These are phyloP conservation scores for Plasmopara muralis DNA, from an alignment of 352 stramenopile genomes.

Conservation along the genomic window DNA sequence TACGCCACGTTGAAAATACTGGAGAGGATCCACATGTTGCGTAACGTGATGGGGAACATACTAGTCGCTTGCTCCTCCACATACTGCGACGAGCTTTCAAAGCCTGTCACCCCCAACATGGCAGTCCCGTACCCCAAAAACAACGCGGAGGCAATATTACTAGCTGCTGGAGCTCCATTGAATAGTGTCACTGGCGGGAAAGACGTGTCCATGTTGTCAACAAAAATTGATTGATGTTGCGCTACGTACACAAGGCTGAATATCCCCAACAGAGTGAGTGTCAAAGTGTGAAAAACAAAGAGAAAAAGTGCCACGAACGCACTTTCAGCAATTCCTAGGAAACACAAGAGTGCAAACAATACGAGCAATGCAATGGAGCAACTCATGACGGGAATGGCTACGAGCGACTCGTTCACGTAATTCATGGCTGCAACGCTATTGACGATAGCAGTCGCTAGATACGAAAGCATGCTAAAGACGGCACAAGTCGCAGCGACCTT, in stretches of 20 bases:
- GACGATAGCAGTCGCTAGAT: conserved; percentile 80
- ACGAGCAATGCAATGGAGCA: conserved; percentile 49
- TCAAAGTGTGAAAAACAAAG: conserved; percentile 71
- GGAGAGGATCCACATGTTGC: conserved; percentile 79
- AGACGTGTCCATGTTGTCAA: conserved; percentile 56
- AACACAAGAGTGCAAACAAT: conserved; percentile 72
- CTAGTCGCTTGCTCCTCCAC: conserved; percentile 80
- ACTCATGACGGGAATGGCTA: conserved; percentile 42
- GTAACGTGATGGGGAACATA: conserved; percentile 66
- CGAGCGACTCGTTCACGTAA: conserved; percentile 69
- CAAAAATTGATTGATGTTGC: conserved; percentile 53
- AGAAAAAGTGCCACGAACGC: conserved; percentile 71
- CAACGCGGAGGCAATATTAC: conserved; percentile 38
- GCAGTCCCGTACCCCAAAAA: conserved; percentile 72
- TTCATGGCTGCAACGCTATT: conserved; percentile 62
- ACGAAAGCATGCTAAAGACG: conserved; percentile 83
- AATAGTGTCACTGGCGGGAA: conserved; percentile 55
- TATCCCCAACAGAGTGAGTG: conserved; percentile 48
- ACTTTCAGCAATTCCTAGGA: conserved; percentile 83
- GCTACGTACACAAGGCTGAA: conserved; percentile 48
- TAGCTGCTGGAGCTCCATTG: conserved; percentile 28
- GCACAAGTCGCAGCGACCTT: conserved; percentile 75
- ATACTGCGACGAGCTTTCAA: conserved; percentile 85
- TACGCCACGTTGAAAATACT: conserved; percentile 76
- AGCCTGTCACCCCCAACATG: conserved; percentile 86